phyloP scores from a whole-genome alignment of 2,329 filamentous ascomycete species.

The Sclerotinia borealis region DNA sequence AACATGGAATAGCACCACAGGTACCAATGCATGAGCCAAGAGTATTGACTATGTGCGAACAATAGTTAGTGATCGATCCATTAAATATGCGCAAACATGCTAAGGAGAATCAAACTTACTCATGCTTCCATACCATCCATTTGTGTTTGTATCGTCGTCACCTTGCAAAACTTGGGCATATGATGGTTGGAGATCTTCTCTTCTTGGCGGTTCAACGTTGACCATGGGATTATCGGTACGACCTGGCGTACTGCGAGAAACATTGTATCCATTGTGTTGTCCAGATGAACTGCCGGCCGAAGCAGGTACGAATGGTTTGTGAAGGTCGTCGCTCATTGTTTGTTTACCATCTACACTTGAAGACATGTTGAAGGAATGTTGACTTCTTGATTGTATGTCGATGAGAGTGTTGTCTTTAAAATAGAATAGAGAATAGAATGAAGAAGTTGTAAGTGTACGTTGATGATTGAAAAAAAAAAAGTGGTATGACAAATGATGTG shows the following conservation, averaged over 20 bases:
- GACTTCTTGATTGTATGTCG: neutral
- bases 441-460: neutral
- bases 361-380: neutral
- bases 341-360: neutral
- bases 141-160: conserved; percentile 58
- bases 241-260: conserved; percentile 17
- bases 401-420: neutral
- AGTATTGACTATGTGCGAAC: conserved; percentile 51
- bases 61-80: neutral
- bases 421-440: neutral
- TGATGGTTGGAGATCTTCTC: conserved; percentile 72
- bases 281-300: neutral
- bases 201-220: conserved; percentile 70
- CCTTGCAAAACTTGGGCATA: conserved; percentile 60
- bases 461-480: neutral
- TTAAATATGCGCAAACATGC: neutral
- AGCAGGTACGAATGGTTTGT: neutral
- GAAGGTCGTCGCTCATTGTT: neutral
- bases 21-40: conserved; percentile 72
- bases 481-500: neutral
- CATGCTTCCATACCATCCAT: conserved; percentile 88
- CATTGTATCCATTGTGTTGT: conserved; percentile 17
- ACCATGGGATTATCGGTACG: conserved; percentile 44
- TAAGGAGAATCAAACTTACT: conserved; percentile 46
- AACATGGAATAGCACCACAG: conserved; percentile 83